Conservation (phyloP, 164 flowering plant genomes). For the Vitis labrusca region DNA sequence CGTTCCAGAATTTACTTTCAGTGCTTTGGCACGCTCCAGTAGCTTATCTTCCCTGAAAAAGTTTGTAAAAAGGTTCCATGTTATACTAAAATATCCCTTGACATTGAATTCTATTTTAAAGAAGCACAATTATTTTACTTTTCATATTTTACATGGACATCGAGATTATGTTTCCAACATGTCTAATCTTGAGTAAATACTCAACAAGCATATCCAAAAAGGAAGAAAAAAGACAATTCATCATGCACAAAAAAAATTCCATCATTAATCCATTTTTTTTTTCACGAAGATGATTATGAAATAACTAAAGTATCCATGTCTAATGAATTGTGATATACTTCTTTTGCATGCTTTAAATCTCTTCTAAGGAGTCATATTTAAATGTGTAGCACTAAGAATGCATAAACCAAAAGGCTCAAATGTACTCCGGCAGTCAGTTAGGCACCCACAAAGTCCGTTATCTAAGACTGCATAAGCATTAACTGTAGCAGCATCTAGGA, state of each 20-base stretch:
- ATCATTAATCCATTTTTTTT: background rate
- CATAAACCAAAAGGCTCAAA: too few species aligned
- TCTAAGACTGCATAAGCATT: too few species aligned
- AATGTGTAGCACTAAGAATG: too few species aligned
- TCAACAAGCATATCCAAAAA: background rate
- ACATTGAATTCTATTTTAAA: background rate
- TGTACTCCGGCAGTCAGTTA: too few species aligned
- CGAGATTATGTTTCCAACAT: background rate
- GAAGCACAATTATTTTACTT: background rate
- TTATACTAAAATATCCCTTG: background rate
- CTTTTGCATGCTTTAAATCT: too few species aligned
- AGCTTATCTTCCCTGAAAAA: conserved; percentile 75
- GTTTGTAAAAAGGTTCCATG: background rate
- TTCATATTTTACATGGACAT: background rate
- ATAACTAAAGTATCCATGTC: background rate
- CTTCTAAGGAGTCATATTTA: too few species aligned
- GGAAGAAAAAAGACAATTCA: background rate
- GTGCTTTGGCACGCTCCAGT: conserved; percentile 68
- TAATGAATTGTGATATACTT: too few species aligned
- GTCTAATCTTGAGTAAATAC: background rate
- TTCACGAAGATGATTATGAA: background rate
- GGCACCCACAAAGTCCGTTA: too few species aligned
- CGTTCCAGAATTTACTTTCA: conserved; percentile 79
- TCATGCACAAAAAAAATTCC: too few species aligned
- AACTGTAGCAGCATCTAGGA: too few species aligned